A percentile compares a stretch with the other conserved stretches of the same genome.
These are phyloP conservation scores for Nothophoma quercina DNA, from an alignment of 2,329 filamentous ascomycete genomes.

Conservation along the genomic window DNA sequence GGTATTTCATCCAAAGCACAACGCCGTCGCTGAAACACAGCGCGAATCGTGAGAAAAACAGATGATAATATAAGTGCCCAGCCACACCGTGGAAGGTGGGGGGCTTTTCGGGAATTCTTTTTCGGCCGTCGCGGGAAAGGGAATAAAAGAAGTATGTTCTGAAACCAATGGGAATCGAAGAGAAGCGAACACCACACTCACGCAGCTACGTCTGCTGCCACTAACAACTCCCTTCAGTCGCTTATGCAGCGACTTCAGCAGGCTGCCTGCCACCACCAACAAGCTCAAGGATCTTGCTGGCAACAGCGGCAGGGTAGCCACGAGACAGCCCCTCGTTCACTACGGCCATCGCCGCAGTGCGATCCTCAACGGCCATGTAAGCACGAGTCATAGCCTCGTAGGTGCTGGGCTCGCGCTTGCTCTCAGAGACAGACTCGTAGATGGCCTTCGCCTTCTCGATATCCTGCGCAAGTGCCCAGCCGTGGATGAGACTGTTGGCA, in stretches of 20 bases:
- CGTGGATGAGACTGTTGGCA: slow-evolving; percentile 96
- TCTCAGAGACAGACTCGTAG: slow-evolving; percentile 78
- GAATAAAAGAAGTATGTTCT: slow-evolving; percentile 15
- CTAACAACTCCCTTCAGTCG: not conserved
- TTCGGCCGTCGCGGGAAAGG: slow-evolving; percentile 27
- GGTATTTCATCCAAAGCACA: slow-evolving; percentile 27
- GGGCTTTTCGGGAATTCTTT: slow-evolving; percentile 26
- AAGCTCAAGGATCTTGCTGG: slow-evolving; percentile 91
- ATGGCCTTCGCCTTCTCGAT: slow-evolving; percentile 79
- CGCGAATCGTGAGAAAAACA: slow-evolving; percentile 3
- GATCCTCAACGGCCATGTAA: slow-evolving; percentile 83
- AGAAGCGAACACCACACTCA: slow-evolving; percentile 18
- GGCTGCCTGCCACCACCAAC: slow-evolving; percentile 58
- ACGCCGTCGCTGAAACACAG: slow-evolving; percentile 32
- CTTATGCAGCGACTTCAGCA: slow-evolving; percentile 31
- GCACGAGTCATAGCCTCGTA: slow-evolving; percentile 99
- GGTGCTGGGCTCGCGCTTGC: slow-evolving; percentile 91
- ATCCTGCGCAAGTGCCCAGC: slow-evolving; percentile 87
- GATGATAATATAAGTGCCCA: slow-evolving; percentile 19
- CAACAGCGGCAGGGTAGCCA: slow-evolving; percentile 90
- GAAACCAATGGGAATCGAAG: slow-evolving; percentile 10
- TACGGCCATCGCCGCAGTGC: slow-evolving; percentile 75
- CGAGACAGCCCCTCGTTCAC: slow-evolving; percentile 90
- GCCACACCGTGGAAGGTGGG: slow-evolving; percentile 26
- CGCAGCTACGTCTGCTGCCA: not conserved